Evolutionary conservation across 768 basidiomycete species (phyloP).

Genomic region (Suillus ampliporus): DNA sequence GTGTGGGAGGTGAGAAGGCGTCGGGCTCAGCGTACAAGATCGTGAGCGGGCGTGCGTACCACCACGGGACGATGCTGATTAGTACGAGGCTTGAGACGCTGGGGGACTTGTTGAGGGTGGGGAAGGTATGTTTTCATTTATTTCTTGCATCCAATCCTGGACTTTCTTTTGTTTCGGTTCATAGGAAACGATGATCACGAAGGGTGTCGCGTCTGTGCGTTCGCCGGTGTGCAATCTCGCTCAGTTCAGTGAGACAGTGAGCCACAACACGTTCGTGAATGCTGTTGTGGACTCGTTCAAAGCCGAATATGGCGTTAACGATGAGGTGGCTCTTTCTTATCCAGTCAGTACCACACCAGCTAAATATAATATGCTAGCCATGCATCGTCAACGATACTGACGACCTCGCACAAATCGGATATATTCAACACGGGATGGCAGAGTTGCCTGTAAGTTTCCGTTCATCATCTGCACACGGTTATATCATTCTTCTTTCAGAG

Average conservation of each 20-base stretch:
- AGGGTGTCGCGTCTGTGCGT: conserved; percentile 88
- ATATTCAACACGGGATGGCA: conserved; percentile 70
- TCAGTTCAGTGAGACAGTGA: conserved; percentile 53
- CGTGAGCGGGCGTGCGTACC: conserved; percentile 87
- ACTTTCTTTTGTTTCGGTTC: not conserved
- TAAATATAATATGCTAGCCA: conserved; percentile 37
- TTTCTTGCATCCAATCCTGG: not conserved
- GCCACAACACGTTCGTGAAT: conserved; percentile 72
- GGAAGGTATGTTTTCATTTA: conserved; percentile 56
- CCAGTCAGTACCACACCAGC: not conserved
- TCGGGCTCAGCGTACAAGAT: conserved; percentile 99
- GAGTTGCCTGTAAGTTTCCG: conserved; percentile 69
- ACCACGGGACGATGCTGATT: conserved; percentile 98
- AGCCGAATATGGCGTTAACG: conserved; percentile 53
- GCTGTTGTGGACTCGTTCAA: conserved; percentile 75
- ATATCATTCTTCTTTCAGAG: conserved; percentile 50
- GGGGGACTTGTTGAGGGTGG: conserved; percentile 69
- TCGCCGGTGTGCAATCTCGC: conserved; percentile 90
- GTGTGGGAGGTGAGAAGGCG: conserved; percentile 86
- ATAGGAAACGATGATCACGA: conserved; percentile 81
- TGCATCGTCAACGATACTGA: conserved; percentile 51
- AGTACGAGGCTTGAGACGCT: conserved; percentile 76
- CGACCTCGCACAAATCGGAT: conserved; percentile 51
- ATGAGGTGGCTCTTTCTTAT: conserved; percentile 33
- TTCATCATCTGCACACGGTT: not conserved